phyloP scores from a whole-genome alignment of 176 grass and related monocot genomes.

The Rhynchospora pubera region DNA sequence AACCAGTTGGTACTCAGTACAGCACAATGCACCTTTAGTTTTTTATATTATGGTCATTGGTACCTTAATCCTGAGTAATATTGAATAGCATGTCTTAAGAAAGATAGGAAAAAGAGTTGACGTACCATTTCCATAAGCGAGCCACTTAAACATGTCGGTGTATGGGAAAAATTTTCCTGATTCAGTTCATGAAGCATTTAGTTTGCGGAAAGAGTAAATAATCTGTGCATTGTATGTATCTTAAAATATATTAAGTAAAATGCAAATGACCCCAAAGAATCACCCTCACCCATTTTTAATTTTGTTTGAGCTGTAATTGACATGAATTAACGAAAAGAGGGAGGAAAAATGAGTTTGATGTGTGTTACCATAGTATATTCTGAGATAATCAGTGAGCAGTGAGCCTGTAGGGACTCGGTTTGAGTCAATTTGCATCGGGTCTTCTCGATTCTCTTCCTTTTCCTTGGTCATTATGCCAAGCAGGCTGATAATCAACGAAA shows the following conservation, averaged over 20 bases:
- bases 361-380: slow-evolving; percentile 76
- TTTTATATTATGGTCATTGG: background rate
- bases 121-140: slow-evolving; percentile 92
- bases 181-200: background rate
- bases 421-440: slow-evolving; percentile 19
- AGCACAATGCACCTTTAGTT: background rate
- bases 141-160: slow-evolving; percentile 73
- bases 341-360: background rate
- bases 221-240: background rate
- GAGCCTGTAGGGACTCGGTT: slow-evolving; percentile 21
- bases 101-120: background rate
- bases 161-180: slow-evolving; percentile 82
- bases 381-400: slow-evolving; percentile 63
- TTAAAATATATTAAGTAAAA: background rate
- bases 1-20: background rate
- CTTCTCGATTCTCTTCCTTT: background rate
- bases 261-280: background rate
- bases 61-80: background rate
- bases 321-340: too few species aligned
- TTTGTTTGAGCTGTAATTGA: too few species aligned
- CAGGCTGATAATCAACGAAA: background rate
- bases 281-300: too few species aligned
- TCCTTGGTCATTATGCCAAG: background rate
- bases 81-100: background rate
- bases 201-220: background rate